Percentiles rank a stretch among this genome's conserved stretches.
These are phyloP conservation scores for Pulveroboletus sp. DNA, from an alignment of 768 basidiomycete species.

Conservation along the genomic window DNA sequence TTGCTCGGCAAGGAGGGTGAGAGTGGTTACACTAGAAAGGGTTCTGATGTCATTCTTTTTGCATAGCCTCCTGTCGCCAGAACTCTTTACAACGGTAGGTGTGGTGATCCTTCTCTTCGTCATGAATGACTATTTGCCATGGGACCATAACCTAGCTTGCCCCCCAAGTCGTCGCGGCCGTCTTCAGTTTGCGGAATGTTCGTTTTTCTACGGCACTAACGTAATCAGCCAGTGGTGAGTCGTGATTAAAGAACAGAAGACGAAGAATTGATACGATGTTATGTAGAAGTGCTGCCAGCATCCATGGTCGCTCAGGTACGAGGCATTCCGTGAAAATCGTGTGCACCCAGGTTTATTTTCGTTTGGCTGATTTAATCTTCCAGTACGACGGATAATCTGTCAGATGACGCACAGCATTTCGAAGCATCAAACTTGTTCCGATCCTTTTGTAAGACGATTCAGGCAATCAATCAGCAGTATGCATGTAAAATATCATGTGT, in stretches of 20 bases:
- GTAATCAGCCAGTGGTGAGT: constrained; percentile 17
- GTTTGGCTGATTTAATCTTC: background rate
- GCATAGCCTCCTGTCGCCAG: constrained; percentile 32
- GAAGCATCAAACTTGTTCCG: too few relatives aligned
- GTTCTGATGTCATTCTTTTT: constrained; percentile 3
- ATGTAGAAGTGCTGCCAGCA: constrained; percentile 12
- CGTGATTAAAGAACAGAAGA: too few relatives aligned
- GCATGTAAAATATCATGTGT: too few relatives aligned
- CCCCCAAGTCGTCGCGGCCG: constrained; percentile 39
- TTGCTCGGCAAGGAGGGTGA: constrained; percentile 22
- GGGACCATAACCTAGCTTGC: constrained; percentile 33
- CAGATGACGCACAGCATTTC: background rate
- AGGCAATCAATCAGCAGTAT: too few relatives aligned
- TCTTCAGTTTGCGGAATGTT: constrained; percentile 44
- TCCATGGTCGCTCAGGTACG: constrained; percentile 22
- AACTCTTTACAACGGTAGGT: constrained; percentile 25
- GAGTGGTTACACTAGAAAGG: too few relatives aligned
- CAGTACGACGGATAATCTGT: constrained; percentile 17
- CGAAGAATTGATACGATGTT: background rate
- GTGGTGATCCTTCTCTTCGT: background rate
- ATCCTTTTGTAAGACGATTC: too few relatives aligned
- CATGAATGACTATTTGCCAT: constrained; percentile 15
- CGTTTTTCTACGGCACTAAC: background rate
- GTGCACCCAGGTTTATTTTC: background rate
- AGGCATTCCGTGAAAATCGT: background rate